A percentile compares a stretch with the other conserved stretches of the same genome.
These are phyloP conservation scores for Hermanozyma aechmeae DNA, from an alignment of 805 yeast genomes.

Conservation along the genomic window DNA sequence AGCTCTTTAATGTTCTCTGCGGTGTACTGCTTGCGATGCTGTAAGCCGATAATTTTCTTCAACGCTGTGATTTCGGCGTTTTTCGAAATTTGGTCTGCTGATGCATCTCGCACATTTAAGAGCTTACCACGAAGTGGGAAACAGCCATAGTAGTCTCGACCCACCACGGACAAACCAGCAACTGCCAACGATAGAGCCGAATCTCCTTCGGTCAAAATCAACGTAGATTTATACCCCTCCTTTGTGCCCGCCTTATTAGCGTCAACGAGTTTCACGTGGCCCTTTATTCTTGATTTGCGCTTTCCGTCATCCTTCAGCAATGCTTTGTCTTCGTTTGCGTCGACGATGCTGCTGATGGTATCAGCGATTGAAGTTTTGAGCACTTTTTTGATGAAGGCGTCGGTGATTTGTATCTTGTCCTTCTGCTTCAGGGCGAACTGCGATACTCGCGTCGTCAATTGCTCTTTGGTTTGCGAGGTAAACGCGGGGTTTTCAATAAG, in stretches of 20 bases:
- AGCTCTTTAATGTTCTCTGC: conserved; percentile 55
- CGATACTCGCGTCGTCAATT: conserved; percentile 76
- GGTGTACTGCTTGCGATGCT: conserved; percentile 75
- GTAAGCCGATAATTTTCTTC: conserved; percentile 91
- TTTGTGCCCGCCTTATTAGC: conserved; percentile 94
- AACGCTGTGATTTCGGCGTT: conserved; percentile 93
- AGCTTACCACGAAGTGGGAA: conserved; percentile 94
- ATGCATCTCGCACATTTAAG: conserved; percentile 92
- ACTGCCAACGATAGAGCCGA: conserved; percentile 91
- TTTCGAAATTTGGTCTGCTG: conserved; percentile 88
- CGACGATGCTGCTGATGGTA: conserved; percentile 74
- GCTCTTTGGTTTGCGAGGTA: conserved; percentile 96
- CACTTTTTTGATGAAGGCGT: conserved; percentile 63
- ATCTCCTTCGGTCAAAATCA: conserved; percentile 93
- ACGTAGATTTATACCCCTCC: conserved; percentile 86
- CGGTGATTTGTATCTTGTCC: conserved; percentile 57
- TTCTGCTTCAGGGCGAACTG: conserved; percentile 75
- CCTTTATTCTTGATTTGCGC: conserved; percentile 76
- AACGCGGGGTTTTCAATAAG: conserved; percentile 94
- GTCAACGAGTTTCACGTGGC: conserved; percentile 83
- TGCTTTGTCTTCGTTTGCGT: conserved; percentile 79
- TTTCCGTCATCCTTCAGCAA: conserved; percentile 84
- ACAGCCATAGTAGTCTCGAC: conserved; percentile 91
- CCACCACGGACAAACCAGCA: conserved; percentile 89
- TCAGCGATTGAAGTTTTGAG: conserved; percentile 61